These are phyloP conservation scores for Metschnikowia gruessii DNA, from an alignment of 805 yeast genomes.

Conservation along the genomic window DNA sequence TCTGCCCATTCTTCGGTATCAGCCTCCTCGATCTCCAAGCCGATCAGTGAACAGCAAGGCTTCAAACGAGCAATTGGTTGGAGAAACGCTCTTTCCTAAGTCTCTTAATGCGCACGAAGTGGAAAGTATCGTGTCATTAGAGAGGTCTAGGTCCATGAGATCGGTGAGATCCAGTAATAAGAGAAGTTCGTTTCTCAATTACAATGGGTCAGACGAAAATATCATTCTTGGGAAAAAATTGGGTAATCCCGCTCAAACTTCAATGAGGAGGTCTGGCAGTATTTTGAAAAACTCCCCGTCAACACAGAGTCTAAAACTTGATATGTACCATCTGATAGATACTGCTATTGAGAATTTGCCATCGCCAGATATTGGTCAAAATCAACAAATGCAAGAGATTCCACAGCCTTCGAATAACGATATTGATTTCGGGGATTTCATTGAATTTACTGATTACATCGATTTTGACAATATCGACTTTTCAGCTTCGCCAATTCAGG, in stretches of 20 bases:
- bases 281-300: slow-evolving; percentile 38
- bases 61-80: slow-evolving; percentile 29
- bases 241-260: slow-evolving; percentile 18
- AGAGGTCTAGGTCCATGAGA: slow-evolving; percentile 58
- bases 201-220: slow-evolving; percentile 42
- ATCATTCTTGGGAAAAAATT: slow-evolving; percentile 27
- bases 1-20: slow-evolving; percentile 2
- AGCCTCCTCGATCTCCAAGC: slow-evolving; percentile 7
- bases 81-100: slow-evolving; percentile 68
- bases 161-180: slow-evolving; percentile 42
- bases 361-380: not conserved
- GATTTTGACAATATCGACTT: slow-evolving; percentile 39
- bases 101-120: slow-evolving; percentile 64
- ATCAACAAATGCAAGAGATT: not conserved
- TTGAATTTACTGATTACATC: slow-evolving; percentile 41
- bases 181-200: slow-evolving; percentile 39
- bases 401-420: slow-evolving; percentile 6
- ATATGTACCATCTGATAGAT: slow-evolving; percentile 11
- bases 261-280: slow-evolving; percentile 34
- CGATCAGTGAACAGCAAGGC: slow-evolving; percentile 5
- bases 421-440: slow-evolving; percentile 28
- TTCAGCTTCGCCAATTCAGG: slow-evolving; percentile 9
- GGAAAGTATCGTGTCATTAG: slow-evolving; percentile 69
- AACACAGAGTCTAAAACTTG: slow-evolving; percentile 19
- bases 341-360: not conserved